A percentile compares a stretch with the other conserved stretches of the same genome.
Evolutionary conservation across 176 grass and related monocot genomes (phyloP).

Genomic region (Musa itinerans): DNA sequence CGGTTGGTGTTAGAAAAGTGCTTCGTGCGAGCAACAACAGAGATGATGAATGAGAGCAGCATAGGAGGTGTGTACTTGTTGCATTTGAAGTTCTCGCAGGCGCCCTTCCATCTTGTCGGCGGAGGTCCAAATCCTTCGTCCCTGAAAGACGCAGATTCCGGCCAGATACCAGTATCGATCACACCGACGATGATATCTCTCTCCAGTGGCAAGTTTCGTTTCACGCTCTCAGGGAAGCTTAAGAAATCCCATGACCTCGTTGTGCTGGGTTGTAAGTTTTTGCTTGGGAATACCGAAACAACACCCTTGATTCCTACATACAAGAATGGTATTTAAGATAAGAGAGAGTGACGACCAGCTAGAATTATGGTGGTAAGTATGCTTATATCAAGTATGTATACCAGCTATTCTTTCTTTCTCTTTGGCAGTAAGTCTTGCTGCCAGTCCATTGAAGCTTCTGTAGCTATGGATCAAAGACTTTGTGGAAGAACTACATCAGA

Average conservation of each 20-base stretch:
- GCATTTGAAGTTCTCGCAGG: slow-evolving; percentile 31
- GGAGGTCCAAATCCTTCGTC: slow-evolving; percentile 25
- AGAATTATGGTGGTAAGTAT: not conserved
- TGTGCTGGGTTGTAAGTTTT: slow-evolving; percentile 6
- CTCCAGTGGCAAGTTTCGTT: slow-evolving; percentile 2
- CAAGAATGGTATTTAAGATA: not conserved
- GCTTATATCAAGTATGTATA: not conserved
- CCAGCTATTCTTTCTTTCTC: slow-evolving; percentile 25
- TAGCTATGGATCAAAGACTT: slow-evolving; percentile 30
- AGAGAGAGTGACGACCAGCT: not conserved
- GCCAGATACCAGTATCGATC: slow-evolving; percentile 47
- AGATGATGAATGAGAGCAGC: not conserved
- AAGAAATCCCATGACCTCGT: slow-evolving; percentile 54
- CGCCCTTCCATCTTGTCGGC: slow-evolving; percentile 33
- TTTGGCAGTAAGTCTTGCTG: slow-evolving; percentile 14
- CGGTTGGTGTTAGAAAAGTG: not conserved
- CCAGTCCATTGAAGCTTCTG: slow-evolving; percentile 33
- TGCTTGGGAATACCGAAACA: slow-evolving; percentile 32
- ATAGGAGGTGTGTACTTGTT: slow-evolving; percentile 15
- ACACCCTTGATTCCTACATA: slow-evolving; percentile 17
- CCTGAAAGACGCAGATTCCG: slow-evolving; percentile 26
- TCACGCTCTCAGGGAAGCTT: not conserved
- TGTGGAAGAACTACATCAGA: slow-evolving; percentile 19
- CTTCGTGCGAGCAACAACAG: slow-evolving; percentile 28
- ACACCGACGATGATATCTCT: slow-evolving; percentile 37